Conservation (phyloP, 768 basidiomycete species). For the Termitomyces sp. region DNA sequence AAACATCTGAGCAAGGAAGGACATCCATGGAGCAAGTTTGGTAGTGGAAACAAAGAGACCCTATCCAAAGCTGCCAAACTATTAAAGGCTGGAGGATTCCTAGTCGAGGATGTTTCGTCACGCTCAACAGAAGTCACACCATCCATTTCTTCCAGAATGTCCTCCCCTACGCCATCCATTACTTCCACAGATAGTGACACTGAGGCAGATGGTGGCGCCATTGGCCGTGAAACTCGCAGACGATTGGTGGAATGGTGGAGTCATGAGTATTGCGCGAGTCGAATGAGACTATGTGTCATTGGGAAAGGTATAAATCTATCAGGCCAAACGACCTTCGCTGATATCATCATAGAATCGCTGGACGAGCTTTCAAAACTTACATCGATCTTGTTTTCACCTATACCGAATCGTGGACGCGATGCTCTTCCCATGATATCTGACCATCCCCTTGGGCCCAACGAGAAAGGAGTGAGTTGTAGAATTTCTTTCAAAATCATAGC, state of each 20-base stretch:
- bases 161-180: slow-evolving; percentile 57
- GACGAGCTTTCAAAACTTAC: slow-evolving; percentile 64
- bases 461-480: slow-evolving; percentile 58
- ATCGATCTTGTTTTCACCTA: slow-evolving; percentile 64
- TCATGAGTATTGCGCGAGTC: slow-evolving; percentile 73
- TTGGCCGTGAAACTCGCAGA: slow-evolving; percentile 76
- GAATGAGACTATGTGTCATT: slow-evolving; percentile 76
- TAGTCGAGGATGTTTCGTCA: slow-evolving; percentile 22
- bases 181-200: slow-evolving; percentile 46
- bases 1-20: slow-evolving; percentile 77
- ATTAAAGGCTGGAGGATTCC: slow-evolving; percentile 43
- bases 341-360: slow-evolving; percentile 51
- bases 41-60: slow-evolving; percentile 78
- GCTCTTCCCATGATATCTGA: slow-evolving; percentile 59
- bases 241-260: slow-evolving; percentile 83
- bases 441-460: slow-evolving; percentile 70
- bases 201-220: slow-evolving; percentile 69
- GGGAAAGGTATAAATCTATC: slow-evolving; percentile 56
- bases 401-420: slow-evolving; percentile 56
- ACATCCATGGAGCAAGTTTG: slow-evolving; percentile 90
- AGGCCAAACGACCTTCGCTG: not conserved
- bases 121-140: slow-evolving; percentile 26
- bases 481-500: not conserved
- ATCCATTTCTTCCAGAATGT: slow-evolving; percentile 45
- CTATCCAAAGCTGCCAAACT: slow-evolving; percentile 57